Evolutionary conservation across 2,329 filamentous ascomycete genomes (phyloP).

Genomic region (Hypoxylon sp.): DNA sequence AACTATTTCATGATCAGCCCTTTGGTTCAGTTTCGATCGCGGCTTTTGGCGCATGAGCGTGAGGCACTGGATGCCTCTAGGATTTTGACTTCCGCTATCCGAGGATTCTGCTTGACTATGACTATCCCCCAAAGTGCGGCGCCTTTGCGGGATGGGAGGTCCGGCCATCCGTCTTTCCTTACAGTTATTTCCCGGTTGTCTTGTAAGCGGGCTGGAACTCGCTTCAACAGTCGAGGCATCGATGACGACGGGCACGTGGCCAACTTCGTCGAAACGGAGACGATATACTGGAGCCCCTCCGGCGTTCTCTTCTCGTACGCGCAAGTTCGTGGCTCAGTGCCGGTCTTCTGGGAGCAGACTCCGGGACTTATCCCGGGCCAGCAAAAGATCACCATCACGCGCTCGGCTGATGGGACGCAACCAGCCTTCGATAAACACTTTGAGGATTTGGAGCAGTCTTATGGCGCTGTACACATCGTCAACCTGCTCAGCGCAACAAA

Average conservation of each 20-base stretch:
- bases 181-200: conserved; percentile 94
- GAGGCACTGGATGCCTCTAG: conserved; percentile 86
- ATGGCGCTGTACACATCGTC: conserved; percentile 92
- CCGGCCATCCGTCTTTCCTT: conserved; percentile 84
- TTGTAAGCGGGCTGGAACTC: conserved; percentile 89
- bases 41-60: conserved; percentile 81
- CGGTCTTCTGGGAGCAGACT: conserved; percentile 96
- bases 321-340: conserved; percentile 92
- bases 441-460: conserved; percentile 84
- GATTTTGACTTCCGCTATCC: conserved; percentile 92
- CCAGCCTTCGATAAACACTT: conserved; percentile 98
- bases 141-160: conserved; percentile 74
- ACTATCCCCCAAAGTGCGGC: conserved; percentile 84
- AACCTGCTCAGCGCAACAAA: conserved; percentile 95
- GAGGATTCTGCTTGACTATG: conserved; percentile 91
- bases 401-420: conserved; percentile 90
- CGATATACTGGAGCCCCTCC: conserved; percentile 86
- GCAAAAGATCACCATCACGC: conserved; percentile 92
- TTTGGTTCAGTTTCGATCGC: conserved; percentile 88
- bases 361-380: conserved; percentile 90
- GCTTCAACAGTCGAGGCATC: conserved; percentile 97
- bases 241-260: conserved; percentile 98
- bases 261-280: conserved; percentile 99
- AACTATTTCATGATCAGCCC: conserved; percentile 99
- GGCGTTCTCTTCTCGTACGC: conserved; percentile 91